Conservation (phyloP, 495 filamentous ascomycete species). For the Oidiodendron maius region DNA sequence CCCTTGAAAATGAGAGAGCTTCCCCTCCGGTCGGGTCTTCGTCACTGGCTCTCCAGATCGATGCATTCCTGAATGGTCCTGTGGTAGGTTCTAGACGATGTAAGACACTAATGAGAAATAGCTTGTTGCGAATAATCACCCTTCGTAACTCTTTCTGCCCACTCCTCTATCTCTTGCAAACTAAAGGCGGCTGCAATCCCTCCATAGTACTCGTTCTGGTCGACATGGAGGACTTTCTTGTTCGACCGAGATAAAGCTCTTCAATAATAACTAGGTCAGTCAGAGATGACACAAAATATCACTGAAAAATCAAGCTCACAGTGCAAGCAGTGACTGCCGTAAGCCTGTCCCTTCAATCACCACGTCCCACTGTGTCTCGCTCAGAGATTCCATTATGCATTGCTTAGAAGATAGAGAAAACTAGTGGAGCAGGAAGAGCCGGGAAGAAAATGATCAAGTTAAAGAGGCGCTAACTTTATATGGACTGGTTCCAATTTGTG, state of each 20-base stretch:
- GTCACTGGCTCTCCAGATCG: conserved; percentile 15
- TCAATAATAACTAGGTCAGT: conserved; percentile 55
- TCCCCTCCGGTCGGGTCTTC: conserved; percentile 11
- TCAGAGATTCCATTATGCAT: conserved; percentile 69
- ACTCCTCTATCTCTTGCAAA: conserved; percentile 73
- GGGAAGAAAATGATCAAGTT: conserved; percentile 17
- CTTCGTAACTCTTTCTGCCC: conserved; percentile 50
- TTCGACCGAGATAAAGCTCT: conserved; percentile 89
- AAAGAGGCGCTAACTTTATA: conserved; percentile 13
- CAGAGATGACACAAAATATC: conserved; percentile 38
- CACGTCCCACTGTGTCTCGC: conserved; percentile 84
- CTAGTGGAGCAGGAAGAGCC: conserved; percentile 14
- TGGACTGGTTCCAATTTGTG: conserved; percentile 19
- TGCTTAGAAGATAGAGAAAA: conserved; percentile 5
- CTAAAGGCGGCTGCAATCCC: conserved; percentile 80
- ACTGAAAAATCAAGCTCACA: conserved; percentile 55
- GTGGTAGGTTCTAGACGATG: conserved; percentile 1
- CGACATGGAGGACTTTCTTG: conserved; percentile 88
- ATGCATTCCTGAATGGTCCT: conserved; percentile 18
- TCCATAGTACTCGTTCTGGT: conserved; percentile 84
- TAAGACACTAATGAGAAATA: too few species aligned
- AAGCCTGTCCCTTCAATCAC: conserved; percentile 86
- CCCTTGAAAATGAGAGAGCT: conserved; percentile 58
- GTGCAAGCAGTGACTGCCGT: conserved; percentile 82
- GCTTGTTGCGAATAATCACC: conserved; percentile 32